A percentile compares a stretch with the other conserved stretches of the same genome.
These are phyloP conservation scores for Curvularia lunata DNA, from an alignment of 2,329 filamentous ascomycete genomes.

Conservation along the genomic window DNA sequence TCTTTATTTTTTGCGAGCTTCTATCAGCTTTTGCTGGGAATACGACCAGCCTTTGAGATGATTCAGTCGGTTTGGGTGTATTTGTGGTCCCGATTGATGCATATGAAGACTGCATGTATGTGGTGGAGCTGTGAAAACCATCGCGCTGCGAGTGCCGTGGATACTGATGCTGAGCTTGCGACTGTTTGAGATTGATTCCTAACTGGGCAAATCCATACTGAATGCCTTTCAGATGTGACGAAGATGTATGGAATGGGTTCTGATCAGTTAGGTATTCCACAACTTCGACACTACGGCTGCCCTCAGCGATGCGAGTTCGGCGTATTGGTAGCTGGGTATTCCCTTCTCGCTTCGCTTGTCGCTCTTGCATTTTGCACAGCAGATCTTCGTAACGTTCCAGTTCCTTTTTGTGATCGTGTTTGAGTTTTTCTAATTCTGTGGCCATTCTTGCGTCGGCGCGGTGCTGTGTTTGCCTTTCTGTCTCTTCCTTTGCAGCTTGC, in stretches of 20 bases:
- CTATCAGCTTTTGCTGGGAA: conserved; percentile 4
- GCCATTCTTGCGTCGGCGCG: neutral
- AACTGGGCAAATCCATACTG: neutral
- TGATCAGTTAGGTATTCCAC: conserved; percentile 22
- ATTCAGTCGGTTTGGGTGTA: neutral
- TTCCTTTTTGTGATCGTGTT: neutral
- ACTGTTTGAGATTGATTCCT: neutral
- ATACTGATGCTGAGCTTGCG: neutral
- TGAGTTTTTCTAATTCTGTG: neutral
- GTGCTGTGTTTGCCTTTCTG: conserved; percentile 1
- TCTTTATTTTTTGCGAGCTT: neutral
- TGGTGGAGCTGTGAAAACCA: conserved; percentile 2
- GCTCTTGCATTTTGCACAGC: conserved; percentile 3
- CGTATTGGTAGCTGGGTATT: conserved; percentile 7
- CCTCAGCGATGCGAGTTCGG: conserved; percentile 21
- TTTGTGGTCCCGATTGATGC: neutral
- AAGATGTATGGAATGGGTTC: neutral
- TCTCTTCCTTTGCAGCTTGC: neutral
- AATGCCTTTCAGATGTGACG: neutral
- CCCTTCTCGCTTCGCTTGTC: neutral
- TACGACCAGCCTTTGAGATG: conserved; percentile 4
- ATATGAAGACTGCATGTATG: conserved; percentile 6
- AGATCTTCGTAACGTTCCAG: conserved; percentile 2
- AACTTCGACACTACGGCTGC: conserved; percentile 28
- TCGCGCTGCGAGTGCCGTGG: neutral